Conservation (phyloP, 495 filamentous ascomycete genomes). For the Neurospora hispaniola region DNA sequence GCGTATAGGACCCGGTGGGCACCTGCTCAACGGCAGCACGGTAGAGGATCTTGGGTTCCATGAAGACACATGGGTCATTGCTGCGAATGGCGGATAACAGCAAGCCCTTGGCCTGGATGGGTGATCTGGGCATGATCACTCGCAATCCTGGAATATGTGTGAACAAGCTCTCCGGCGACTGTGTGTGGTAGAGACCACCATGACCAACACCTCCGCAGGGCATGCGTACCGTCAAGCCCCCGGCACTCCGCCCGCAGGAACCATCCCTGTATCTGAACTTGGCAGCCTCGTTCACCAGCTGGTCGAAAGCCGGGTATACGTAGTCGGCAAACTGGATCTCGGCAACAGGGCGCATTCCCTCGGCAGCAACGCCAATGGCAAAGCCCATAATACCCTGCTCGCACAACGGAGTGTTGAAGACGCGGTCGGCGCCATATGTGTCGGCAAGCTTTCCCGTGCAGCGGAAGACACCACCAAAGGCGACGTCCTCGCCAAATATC, state of each 20-base stretch:
- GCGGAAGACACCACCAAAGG: slow-evolving; percentile 93
- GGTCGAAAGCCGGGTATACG: slow-evolving; percentile 92
- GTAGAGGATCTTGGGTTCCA: slow-evolving; percentile 96
- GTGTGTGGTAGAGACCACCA: slow-evolving; percentile 89
- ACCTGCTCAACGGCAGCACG: slow-evolving; percentile 94
- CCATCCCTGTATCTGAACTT: slow-evolving; percentile 89
- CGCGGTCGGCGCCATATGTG: slow-evolving; percentile 75
- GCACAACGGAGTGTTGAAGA: slow-evolving; percentile 92
- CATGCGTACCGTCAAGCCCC: slow-evolving; percentile 87
- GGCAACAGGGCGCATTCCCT: slow-evolving; percentile 88
- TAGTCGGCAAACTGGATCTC: slow-evolving; percentile 99
- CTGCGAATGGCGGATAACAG: slow-evolving; percentile 70
- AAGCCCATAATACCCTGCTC: slow-evolving; percentile 96
- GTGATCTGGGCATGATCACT: slow-evolving; percentile 84
- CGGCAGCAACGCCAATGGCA: slow-evolving; percentile 76
- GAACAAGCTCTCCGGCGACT: slow-evolving; percentile 88
- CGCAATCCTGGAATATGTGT: slow-evolving; percentile 83
- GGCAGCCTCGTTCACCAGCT: slow-evolving; percentile 93
- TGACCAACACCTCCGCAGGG: slow-evolving; percentile 93
- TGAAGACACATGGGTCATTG: slow-evolving; percentile 87
- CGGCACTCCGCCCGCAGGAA: slow-evolving; percentile 51
- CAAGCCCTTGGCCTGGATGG: slow-evolving; percentile 85
- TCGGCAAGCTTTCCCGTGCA: slow-evolving; percentile 85
- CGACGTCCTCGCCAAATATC: slow-evolving; percentile 93
- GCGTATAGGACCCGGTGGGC: slow-evolving; percentile 66